Evolutionary conservation across 352 stramenopile species (phyloP).

Genomic region (Globisporangium sylvaticum): DNA sequence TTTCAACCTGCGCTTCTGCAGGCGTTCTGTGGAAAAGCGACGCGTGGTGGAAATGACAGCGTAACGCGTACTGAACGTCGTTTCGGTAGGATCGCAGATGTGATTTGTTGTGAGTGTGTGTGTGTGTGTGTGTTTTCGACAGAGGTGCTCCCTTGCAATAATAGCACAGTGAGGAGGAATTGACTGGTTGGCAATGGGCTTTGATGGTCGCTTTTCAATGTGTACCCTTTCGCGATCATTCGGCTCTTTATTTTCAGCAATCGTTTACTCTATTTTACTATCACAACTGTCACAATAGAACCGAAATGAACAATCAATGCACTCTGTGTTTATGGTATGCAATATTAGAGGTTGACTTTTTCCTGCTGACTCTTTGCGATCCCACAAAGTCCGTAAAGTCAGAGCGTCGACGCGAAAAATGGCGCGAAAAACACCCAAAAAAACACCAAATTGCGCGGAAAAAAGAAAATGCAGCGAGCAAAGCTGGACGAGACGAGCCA

Average conservation of each 20-base stretch:
- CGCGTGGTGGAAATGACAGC: neutral
- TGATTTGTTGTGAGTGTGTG: too few species aligned
- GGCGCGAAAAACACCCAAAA: neutral
- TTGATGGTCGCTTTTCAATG: neutral
- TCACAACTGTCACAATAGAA: too few species aligned
- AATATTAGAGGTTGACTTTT: neutral
- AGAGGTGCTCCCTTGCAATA: neutral
- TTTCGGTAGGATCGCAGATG: neutral
- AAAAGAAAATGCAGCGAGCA: neutral
- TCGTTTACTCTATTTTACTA: too few species aligned
- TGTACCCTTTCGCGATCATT: too few species aligned
- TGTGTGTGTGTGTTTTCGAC: too few species aligned
- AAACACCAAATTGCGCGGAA: neutral
- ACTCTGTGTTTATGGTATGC: neutral
- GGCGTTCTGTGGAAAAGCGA: neutral
- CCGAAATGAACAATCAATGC: too few species aligned
- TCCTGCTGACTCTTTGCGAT: neutral
- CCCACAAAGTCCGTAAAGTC: neutral
- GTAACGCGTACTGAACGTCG: neutral
- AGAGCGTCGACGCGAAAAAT: neutral
- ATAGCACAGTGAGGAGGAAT: neutral
- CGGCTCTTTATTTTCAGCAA: neutral
- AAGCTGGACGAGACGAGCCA: neutral
- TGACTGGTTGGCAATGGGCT: neutral
- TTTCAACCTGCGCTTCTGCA: neutral